A percentile compares a stretch with the other conserved stretches of the same genome.
These are phyloP conservation scores for Echinosophora koreensis DNA, from an alignment of 306 rosid genomes.

Conservation along the genomic window DNA sequence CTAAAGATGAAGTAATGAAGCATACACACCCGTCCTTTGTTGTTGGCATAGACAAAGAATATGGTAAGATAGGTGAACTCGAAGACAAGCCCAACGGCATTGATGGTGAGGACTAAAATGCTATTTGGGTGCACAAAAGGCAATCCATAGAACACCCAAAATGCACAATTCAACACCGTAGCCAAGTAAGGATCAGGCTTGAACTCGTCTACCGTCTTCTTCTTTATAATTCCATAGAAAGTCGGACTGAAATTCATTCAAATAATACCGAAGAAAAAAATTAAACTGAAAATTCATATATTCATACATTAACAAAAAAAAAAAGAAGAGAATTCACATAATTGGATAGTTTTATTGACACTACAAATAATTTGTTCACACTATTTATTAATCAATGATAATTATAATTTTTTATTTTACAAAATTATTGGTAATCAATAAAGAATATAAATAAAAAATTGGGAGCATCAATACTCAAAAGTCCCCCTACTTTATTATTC, in stretches of 20 bases:
- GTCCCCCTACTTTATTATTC: too few species aligned
- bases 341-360: too few species aligned
- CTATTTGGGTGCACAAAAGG: slow-evolving; percentile 81
- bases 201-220: slow-evolving; percentile 68
- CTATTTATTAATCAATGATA: too few species aligned
- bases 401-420: too few species aligned
- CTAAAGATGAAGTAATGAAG: background rate
- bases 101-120: slow-evolving; percentile 67
- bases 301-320: too few species aligned
- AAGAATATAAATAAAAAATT: too few species aligned
- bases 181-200: slow-evolving; percentile 74
- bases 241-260: slow-evolving; percentile 66
- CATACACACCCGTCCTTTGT: slow-evolving; percentile 59
- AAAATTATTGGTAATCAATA: too few species aligned
- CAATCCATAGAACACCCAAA: slow-evolving; percentile 78
- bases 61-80: slow-evolving; percentile 66
- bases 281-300: background rate
- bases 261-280: background rate
- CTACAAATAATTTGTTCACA: too few species aligned
- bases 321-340: too few species aligned
- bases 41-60: slow-evolving; percentile 49
- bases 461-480: background rate
- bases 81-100: slow-evolving; percentile 61
- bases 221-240: slow-evolving; percentile 60
- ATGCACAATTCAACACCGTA: slow-evolving; percentile 69